Evolutionary conservation across 495 filamentous ascomycete species (phyloP), one percentile per base, ranked within the genome.

Genomic region (Talaromyces proteolyticus): DNA sequence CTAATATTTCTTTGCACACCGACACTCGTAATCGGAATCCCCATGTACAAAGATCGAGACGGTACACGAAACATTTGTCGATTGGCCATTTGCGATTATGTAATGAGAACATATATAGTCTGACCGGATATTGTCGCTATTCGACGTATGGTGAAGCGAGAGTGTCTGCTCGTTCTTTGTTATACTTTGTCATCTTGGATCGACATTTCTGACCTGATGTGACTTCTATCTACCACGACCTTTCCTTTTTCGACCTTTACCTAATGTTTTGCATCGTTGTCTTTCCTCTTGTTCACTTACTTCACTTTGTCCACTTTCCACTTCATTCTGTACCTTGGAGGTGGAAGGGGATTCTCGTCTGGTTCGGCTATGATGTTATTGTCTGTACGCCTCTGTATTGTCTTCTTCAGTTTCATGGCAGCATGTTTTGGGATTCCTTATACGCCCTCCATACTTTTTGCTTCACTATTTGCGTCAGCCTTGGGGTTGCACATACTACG

Each of bases 301-400:
- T 47, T 46, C 26, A 25, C 18, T 19, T 46, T 17, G 22, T 12
- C n/a, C 14, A 21, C 26, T 47, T 26, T 29, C 12, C 29, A 25
- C 29, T 24, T 44, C 24, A 17, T 29, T 47, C 34, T 47, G 37
- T 47, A 47, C 44, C 37, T 20, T 49, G 47, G 47, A 18, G 6
- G 29, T 20, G 38, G 25, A 16, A 22, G 22, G 21, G 23, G n/a
- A 46, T 46, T 6, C 17, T 18, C n/a, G 37, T 41, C 37, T 23
- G 20, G 47, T 41, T 22, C 20, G 36, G 47, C 34, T 49, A 40
- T 18, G 47, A 49, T 49, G 47, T 34, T 49, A 49, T 41, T 49
- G 24, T 25, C 21, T 44, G 42, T 14, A 25, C 42, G 19, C n/a
- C 22, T 47, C 22, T 47, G 45, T 38, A 8, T 38, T 37, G 45